Percentiles rank a stretch among this genome's conserved stretches.
These are phyloP conservation scores for Annulohypoxylon bovei DNA, from an alignment of 495 filamentous ascomycete species.

Conservation along the genomic window DNA sequence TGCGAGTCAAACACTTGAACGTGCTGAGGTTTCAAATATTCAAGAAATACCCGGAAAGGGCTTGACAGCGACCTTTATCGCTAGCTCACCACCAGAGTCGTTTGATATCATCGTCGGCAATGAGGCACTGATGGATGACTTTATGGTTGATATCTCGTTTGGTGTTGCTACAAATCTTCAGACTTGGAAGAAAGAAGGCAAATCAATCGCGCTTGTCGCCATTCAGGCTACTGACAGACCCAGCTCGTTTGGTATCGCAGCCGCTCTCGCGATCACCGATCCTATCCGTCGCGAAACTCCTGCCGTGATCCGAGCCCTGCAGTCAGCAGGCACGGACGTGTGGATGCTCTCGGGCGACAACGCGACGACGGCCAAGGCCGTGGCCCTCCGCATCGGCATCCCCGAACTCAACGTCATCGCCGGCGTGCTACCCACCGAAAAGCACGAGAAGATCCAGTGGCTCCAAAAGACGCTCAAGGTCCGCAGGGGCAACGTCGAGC, in stretches of 20 bases:
- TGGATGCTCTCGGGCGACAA: slow-evolving; percentile 96
- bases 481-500: slow-evolving; percentile 40
- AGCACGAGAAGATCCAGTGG: slow-evolving; percentile 83
- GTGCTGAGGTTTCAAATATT: slow-evolving; percentile 59
- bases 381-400: slow-evolving; percentile 83
- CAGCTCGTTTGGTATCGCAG: slow-evolving; percentile 48
- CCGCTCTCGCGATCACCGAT: slow-evolving; percentile 71
- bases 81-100: slow-evolving; percentile 44
- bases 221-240: slow-evolving; percentile 40
- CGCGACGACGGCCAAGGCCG: slow-evolving; percentile 73
- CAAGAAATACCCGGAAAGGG: slow-evolving; percentile 86
- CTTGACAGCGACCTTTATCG: slow-evolving; percentile 73
- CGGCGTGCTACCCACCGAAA: slow-evolving; percentile 84
- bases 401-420: slow-evolving; percentile 80
- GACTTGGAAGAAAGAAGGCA: slow-evolving; percentile 74
- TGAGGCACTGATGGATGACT: slow-evolving; percentile 73
- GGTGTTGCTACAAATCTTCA: slow-evolving; percentile 60
- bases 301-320: slow-evolving; percentile 72
- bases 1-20: slow-evolving; percentile 48
- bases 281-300: slow-evolving; percentile 81
- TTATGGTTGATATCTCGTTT: slow-evolving; percentile 46
- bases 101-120: slow-evolving; percentile 86
- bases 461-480: slow-evolving; percentile 71
- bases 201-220: slow-evolving; percentile 77
- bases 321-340: slow-evolving; percentile 71